phyloP scores from a whole-genome alignment of 495 filamentous ascomycete genomes.

The Penicillium atrosanguineum region DNA sequence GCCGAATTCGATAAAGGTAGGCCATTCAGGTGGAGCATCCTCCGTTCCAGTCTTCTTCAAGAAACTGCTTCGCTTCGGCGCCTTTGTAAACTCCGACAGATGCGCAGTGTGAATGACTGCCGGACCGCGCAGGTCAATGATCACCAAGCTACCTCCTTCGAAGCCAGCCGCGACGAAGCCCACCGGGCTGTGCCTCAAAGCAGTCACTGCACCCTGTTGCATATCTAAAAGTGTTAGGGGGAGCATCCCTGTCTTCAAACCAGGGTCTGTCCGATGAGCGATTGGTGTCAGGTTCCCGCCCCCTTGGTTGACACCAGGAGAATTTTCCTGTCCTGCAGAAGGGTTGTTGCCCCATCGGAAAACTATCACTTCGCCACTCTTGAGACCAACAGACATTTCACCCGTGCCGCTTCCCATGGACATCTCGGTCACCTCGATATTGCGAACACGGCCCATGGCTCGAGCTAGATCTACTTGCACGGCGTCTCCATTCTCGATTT shows the following conservation, averaged over 20 bases:
- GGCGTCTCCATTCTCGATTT: conserved; percentile 80
- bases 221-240: conserved; percentile 79
- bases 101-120: conserved; percentile 75
- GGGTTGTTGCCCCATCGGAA: conserved; percentile 84
- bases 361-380: conserved; percentile 76
- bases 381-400: conserved; percentile 81
- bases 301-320: conserved; percentile 51
- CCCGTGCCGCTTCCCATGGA: conserved; percentile 73
- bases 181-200: conserved; percentile 79
- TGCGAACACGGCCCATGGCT: conserved; percentile 77
- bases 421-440: conserved; percentile 71
- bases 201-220: conserved; percentile 73
- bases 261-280: conserved; percentile 69
- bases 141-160: conserved; percentile 70
- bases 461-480: conserved; percentile 83
- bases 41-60: conserved; percentile 46
- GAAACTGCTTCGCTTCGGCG: conserved; percentile 69
- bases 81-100: conserved; percentile 64
- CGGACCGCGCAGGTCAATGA: conserved; percentile 87
- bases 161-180: conserved; percentile 89
- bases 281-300: conserved; percentile 68
- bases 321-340: conserved; percentile 54
- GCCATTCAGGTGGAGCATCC: conserved; percentile 62
- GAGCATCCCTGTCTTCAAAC: conserved; percentile 75
- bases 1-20: conserved; percentile 79